These are phyloP conservation scores for Orbilia javanica DNA, from an alignment of 2,329 filamentous ascomycete species.

Conservation along the genomic window DNA sequence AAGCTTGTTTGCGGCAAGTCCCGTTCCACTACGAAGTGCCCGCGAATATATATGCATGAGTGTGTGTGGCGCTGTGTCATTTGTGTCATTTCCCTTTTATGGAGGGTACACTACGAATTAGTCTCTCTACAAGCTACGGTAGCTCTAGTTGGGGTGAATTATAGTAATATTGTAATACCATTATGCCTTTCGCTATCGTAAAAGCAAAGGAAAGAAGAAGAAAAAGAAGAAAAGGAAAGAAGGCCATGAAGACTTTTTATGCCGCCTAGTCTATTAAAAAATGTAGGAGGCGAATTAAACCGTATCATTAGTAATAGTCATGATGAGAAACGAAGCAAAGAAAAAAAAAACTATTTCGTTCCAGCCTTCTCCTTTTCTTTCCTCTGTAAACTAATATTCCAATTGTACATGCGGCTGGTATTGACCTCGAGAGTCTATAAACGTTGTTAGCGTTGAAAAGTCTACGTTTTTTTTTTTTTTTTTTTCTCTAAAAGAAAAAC, in stretches of 20 bases:
- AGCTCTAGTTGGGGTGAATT: not conserved
- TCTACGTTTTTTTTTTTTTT: not conserved
- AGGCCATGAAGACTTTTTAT: slow-evolving; percentile 69
- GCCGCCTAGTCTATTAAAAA: slow-evolving; percentile 68
- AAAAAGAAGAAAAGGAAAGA: not conserved
- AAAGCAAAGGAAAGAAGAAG: not conserved
- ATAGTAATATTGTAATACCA: not conserved
- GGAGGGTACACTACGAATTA: too few species aligned
- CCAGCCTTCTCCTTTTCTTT: slow-evolving; percentile 79
- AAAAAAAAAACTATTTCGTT: slow-evolving; percentile 21
- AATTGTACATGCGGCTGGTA: slow-evolving; percentile 97
- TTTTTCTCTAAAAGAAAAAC: too few species aligned
- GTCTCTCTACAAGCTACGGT: not conserved
- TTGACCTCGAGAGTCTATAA: slow-evolving; percentile 92
- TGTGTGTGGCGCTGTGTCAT: too few species aligned
- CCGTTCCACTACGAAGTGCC: slow-evolving; percentile 69
- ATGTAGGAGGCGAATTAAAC: slow-evolving; percentile 71
- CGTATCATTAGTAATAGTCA: slow-evolving; percentile 65
- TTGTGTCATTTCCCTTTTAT: too few species aligned
- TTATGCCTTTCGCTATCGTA: slow-evolving; percentile 21
- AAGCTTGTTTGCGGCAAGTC: slow-evolving; percentile 74
- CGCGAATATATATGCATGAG: not conserved
- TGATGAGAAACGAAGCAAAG: not conserved
- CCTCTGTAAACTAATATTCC: slow-evolving; percentile 95
- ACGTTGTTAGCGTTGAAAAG: slow-evolving; percentile 21